Conservation (phyloP, 768 basidiomycete species). For the Leccinum incarnatum region DNA sequence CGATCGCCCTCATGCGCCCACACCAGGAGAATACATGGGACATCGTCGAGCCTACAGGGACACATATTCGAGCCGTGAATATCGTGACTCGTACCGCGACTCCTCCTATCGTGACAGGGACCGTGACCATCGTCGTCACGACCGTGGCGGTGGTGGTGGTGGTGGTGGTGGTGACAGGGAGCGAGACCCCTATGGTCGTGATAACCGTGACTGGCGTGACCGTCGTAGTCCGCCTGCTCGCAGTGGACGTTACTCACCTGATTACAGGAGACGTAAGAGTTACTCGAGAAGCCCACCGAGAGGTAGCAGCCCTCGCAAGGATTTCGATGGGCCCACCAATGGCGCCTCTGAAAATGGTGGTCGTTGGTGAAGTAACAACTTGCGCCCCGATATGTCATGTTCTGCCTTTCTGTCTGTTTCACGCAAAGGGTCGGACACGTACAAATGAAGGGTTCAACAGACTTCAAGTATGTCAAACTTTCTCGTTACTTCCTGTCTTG, state of each 20-base stretch:
- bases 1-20: slow-evolving; percentile 89
- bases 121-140: slow-evolving; percentile 39
- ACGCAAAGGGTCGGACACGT: slow-evolving; percentile 42
- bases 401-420: slow-evolving; percentile 28
- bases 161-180: slow-evolving; percentile 37
- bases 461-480: slow-evolving; percentile 50
- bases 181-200: slow-evolving; percentile 65
- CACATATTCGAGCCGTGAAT: slow-evolving; percentile 43
- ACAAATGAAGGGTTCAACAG: slow-evolving; percentile 41
- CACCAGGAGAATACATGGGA: slow-evolving; percentile 98
- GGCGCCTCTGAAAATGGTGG: slow-evolving; percentile 41
- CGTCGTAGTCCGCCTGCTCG: slow-evolving; percentile 72
- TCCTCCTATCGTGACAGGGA: slow-evolving; percentile 44
- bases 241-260: slow-evolving; percentile 71
- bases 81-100: slow-evolving; percentile 44
- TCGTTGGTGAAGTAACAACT: slow-evolving; percentile 57
- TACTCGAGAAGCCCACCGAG: slow-evolving; percentile 80
- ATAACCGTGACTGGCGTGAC: slow-evolving; percentile 75
- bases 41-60: slow-evolving; percentile 64
- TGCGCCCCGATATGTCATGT: slow-evolving; percentile 21
- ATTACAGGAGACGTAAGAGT: slow-evolving; percentile 71
- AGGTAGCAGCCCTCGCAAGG: slow-evolving; percentile 58
- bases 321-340: slow-evolving; percentile 44
- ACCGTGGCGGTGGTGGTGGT: slow-evolving; percentile 15
- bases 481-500: slow-evolving; percentile 47